Conservation (phyloP, 768 basidiomycete genomes). For the Kwoniella dejecticola region DNA sequence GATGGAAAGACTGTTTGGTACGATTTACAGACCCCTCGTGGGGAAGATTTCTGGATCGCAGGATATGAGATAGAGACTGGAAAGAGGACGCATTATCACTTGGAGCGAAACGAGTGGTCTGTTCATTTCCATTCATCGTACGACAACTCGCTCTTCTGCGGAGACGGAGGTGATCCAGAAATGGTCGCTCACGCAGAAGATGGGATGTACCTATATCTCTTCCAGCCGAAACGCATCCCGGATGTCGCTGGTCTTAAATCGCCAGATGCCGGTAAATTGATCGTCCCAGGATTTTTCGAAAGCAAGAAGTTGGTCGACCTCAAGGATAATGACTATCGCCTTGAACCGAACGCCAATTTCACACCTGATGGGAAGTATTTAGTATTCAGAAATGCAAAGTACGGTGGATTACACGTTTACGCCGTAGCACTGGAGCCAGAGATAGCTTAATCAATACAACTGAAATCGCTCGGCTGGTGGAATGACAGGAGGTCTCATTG, state of each 20-base stretch:
- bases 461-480: too few relatives aligned
- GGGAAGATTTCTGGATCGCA: slow-evolving; percentile 30
- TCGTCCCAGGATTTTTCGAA: slow-evolving; percentile 21
- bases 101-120: slow-evolving; percentile 29
- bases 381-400: slow-evolving; percentile 18
- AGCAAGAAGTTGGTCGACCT: slow-evolving; percentile 27
- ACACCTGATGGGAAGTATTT: slow-evolving; percentile 27
- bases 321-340: slow-evolving; percentile 25
- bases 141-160: slow-evolving; percentile 22
- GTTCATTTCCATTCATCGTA: slow-evolving; percentile 29
- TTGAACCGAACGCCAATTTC: slow-evolving; percentile 32
- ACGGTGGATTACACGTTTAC: slow-evolving; percentile 27
- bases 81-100: slow-evolving; percentile 21
- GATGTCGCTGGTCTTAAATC: slow-evolving; percentile 30
- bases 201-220: slow-evolving; percentile 28
- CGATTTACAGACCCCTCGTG: slow-evolving; percentile 35
- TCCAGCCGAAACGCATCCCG: slow-evolving; percentile 18
- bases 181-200: slow-evolving; percentile 26
- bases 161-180: slow-evolving; percentile 25
- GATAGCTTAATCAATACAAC: neutral
- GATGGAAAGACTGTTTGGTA: slow-evolving; percentile 29
- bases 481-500: too few relatives aligned
- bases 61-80: slow-evolving; percentile 30
- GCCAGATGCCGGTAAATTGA: slow-evolving; percentile 10
- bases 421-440: slow-evolving; percentile 19